Base-by-base conservation (phyloP, 2,329 filamentous ascomycete genomes). In the Triangularia setosa region DNA sequence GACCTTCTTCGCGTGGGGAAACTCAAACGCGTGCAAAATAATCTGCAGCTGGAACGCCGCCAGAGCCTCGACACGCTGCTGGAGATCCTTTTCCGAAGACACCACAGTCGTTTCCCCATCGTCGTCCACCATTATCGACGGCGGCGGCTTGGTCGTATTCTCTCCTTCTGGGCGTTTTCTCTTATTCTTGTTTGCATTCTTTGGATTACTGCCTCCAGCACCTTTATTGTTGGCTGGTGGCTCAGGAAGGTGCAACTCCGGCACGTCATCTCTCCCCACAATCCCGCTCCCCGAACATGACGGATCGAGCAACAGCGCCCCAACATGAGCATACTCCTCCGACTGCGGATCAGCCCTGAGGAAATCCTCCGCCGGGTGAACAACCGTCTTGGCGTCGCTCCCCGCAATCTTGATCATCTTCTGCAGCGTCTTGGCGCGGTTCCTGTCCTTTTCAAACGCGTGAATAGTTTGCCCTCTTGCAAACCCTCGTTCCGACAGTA, bases 271-370 rank as follows among this genome's bases (percentile, higher is more conserved):
- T 21, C 95, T 85, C 2, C 93, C 92, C 24, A 97, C 87, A 63
- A 99, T 99, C 0, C 95, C 95, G 73, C 92, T 97, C 0, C 95
- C 95, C 1, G 93, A 97, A 75, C 95, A 99, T 74, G 92, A 97
- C 0, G 95, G 95, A 74, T 99, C 95, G 1, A 99, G 83, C 0
- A 99, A 82, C 48, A 99, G 80, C 7, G 90, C 90, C 0, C 87
- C 86, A n/a, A 97, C 92, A n/a, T 86, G 79, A 56, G 78, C 78
- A 72, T 89, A 94, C 56, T 84, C 81, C 2, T 80, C 75, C 1
- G 85, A 82, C 1, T 77, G 69, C 0, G 93, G 91, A 65, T 94
- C 84, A 4, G 92, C 83, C 60, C 87, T 88, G 14, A 97, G 78
- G 71, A 98, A 98, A 74, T 99, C 93, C 71, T 92, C 87, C 0